Evolutionary conservation across 495 filamentous ascomycete species (phyloP), one percentile per base, ranked within the genome.

Genomic region (Lasiosphaeria hispida): DNA sequence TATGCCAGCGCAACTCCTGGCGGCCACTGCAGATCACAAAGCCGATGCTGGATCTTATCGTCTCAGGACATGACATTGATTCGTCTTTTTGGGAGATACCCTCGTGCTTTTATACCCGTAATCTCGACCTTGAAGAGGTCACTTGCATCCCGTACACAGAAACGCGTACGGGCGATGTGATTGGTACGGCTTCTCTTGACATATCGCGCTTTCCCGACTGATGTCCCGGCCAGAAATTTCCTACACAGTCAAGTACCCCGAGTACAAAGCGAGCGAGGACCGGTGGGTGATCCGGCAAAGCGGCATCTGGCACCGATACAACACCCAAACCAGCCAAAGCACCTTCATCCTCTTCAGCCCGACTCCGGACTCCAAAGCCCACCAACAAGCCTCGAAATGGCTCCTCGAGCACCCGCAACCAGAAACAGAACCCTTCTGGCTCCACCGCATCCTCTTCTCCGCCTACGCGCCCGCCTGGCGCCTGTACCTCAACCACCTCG

Each of bases 201-300:
- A 8, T 11, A 39, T 14, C 7, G 14, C 10, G 45, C 30, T 19
- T n/a, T 61, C 36, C 38, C 10, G 59, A 5, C n/a, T 48, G 41
- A 55, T 15, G n/a, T 7, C 34, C 13, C 23, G 13, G 13, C 10
- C 49, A 78, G 77, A 80, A 41, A 66, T 75, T 37, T 57, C 60
- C 1, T 75, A 78, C 47, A 73, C 72, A 1, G 53, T 76, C 40
- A 73, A 70, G 55, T 77, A 78, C 39, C 74, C 74, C 7, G 70
- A 73, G 47, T 56, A 68, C 36, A 77, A 77, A 39, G 13, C 55
- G 7, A 48, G 56, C 10, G 57, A 61, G 1, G 62, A 70, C 10
- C 58, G 63, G 13, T 80, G 77, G 77, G 63, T 63, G 6, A 66
- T 77, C 36, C 75, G 77, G 10, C 77, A 78, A 53, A 77, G 62